phyloP scores from a whole-genome alignment of 148 eudicot genomes.

The Limonium bicolor region DNA sequence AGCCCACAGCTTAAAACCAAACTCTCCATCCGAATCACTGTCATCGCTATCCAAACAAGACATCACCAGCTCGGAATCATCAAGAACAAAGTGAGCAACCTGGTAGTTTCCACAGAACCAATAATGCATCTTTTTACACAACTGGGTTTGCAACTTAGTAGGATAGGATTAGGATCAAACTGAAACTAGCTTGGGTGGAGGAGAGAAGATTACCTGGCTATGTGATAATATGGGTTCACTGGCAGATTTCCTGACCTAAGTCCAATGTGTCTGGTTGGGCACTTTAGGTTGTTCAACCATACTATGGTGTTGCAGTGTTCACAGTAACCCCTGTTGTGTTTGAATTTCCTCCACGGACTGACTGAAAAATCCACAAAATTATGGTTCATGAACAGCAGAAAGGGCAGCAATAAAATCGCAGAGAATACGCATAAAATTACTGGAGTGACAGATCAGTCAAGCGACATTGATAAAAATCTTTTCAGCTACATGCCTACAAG shows the following conservation, averaged over 20 bases:
- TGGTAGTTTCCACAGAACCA: constrained; percentile 10
- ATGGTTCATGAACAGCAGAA: not conserved
- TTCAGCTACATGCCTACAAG: too few relatives aligned
- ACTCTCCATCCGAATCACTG: constrained; percentile 36
- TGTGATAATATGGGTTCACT: constrained; percentile 29
- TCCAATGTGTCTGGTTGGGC: constrained; percentile 17
- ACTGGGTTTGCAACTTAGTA: not conserved
- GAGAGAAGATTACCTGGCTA: constrained; percentile 27
- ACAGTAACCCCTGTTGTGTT: constrained; percentile 58
- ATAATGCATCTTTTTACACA: not conserved
- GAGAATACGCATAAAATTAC: too few relatives aligned
- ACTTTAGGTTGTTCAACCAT: constrained; percentile 46
- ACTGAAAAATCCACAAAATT: constrained; percentile 22
- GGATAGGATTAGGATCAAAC: not conserved
- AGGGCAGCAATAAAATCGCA: too few relatives aligned
- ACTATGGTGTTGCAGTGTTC: constrained; percentile 33
- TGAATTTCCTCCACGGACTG: constrained; percentile 22
- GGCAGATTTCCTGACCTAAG: constrained; percentile 12
- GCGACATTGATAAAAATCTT: too few relatives aligned
- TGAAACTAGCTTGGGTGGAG: not conserved
- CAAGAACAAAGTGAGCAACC: constrained; percentile 43
- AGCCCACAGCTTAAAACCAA: constrained; percentile 28
- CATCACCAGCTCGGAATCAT: constrained; percentile 10
- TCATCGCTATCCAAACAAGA: constrained; percentile 48
- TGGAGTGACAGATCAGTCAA: too few relatives aligned